phyloP scores from a whole-genome alignment of 2,329 filamentous ascomycete genomes.

The Amylocarpus encephaloides region DNA sequence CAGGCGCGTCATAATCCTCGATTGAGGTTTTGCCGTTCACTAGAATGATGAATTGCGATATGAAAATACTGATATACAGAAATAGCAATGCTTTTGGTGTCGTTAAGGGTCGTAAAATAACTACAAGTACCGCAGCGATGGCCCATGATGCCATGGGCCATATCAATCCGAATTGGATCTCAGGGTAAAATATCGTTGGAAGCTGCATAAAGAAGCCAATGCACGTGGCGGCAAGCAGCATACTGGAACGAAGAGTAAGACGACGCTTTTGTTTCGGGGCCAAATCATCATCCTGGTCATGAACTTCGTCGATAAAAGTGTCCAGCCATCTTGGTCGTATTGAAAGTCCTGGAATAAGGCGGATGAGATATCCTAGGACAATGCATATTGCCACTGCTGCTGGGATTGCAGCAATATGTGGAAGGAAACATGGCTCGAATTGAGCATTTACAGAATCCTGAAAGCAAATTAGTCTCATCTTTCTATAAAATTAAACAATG shows the following conservation, averaged over 20 bases:
- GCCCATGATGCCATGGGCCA: constrained; percentile 23
- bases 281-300: constrained; percentile 29
- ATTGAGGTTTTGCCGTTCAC: constrained; percentile 29
- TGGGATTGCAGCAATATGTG: constrained; percentile 26
- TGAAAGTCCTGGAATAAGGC: constrained; percentile 26
- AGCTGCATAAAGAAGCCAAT: constrained; percentile 33
- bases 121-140: constrained; percentile 18
- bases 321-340: constrained; percentile 41
- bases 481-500: neutral
- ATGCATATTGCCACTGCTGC: constrained; percentile 27
- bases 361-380: constrained; percentile 24
- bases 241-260: constrained; percentile 29
- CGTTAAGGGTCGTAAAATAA: constrained; percentile 19
- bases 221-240: constrained; percentile 35
- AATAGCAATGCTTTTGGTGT: constrained; percentile 23
- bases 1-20: constrained; percentile 10
- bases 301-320: constrained; percentile 43
- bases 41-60: constrained; percentile 21
- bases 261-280: constrained; percentile 23
- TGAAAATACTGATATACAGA: constrained; percentile 19
- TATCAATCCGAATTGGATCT: constrained; percentile 35
- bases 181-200: constrained; percentile 29
- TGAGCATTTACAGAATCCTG: constrained; percentile 28
- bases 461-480: too few species aligned
- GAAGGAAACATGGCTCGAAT: constrained; percentile 25